Conservation (phyloP, 768 basidiomycete species). For the Glaciozyma antarctica region DNA sequence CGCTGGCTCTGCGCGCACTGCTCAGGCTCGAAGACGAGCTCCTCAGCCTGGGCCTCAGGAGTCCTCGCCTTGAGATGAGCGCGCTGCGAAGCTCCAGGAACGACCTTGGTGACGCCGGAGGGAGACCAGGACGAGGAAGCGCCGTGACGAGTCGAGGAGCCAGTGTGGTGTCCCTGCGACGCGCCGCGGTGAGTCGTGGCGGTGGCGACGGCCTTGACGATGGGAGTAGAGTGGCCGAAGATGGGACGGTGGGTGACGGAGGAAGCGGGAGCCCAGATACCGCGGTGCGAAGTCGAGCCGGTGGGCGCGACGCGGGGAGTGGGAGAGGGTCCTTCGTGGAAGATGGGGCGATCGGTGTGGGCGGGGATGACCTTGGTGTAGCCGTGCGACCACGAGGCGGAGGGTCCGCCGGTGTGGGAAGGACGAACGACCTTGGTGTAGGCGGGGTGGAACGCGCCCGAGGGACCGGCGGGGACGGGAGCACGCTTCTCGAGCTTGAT, state of each 20-base stretch:
- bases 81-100: not conserved
- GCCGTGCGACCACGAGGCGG: too few relatives aligned
- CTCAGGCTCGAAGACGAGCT: conserved; percentile 27
- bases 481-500: conserved; percentile 22
- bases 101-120: conserved; percentile 7
- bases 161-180: too few relatives aligned
- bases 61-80: conserved; percentile 4
- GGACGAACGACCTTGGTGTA: conserved; percentile 14
- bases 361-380: not conserved
- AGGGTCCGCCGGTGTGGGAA: not conserved
- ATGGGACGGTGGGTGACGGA: not conserved
- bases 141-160: too few relatives aligned
- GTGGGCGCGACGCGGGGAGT: not conserved
- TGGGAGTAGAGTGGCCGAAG: not conserved
- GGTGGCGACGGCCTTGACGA: not conserved
- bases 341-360: not conserved
- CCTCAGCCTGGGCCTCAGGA: conserved; percentile 15
- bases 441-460: conserved; percentile 2
- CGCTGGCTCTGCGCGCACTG: conserved; percentile 28
- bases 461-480: not conserved
- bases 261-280: not conserved
- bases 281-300: not conserved
- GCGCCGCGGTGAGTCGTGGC: not conserved
- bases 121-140: too few relatives aligned
- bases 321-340: not conserved